phyloP scores from a whole-genome alignment of 164 flowering plant genomes.

The Annona cherimola region DNA sequence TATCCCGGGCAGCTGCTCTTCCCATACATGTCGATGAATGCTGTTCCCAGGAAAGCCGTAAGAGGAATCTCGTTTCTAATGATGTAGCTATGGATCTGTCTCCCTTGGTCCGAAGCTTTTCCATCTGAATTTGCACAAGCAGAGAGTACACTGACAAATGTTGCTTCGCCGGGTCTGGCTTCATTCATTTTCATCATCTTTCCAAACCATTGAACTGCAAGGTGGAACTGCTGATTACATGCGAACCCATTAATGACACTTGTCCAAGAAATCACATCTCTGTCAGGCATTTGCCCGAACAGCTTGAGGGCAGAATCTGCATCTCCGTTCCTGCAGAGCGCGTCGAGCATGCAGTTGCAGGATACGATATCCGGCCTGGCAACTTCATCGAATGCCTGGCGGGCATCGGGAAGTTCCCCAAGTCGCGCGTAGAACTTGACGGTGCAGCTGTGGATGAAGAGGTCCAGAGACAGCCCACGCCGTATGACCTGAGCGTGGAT shows the following conservation, averaged over 20 bases:
- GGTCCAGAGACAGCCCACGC: conserved; percentile 47
- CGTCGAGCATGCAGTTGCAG: conserved; percentile 63
- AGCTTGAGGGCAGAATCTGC: conserved; percentile 46
- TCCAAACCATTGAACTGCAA: conserved; percentile 44
- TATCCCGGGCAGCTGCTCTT: conserved; percentile 42
- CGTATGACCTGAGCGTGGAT: conserved; percentile 46
- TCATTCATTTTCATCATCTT: conserved; percentile 41
- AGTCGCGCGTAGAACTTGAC: conserved; percentile 38
- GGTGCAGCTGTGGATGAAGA: conserved; percentile 46
- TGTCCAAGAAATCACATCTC: conserved; percentile 80
- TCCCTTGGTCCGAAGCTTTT: conserved; percentile 44
- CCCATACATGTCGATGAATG: conserved; percentile 63
- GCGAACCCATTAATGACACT: conserved; percentile 60
- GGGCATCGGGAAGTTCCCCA: conserved; percentile 35
- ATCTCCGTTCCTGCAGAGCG: conserved; percentile 47
- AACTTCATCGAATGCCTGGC: conserved; percentile 58
- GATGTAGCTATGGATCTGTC: conserved; percentile 59
- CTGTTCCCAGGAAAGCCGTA: conserved; percentile 47
- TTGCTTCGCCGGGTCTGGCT: conserved; percentile 65
- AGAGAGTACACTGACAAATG: conserved; percentile 62
- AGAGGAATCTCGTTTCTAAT: conserved; percentile 33
- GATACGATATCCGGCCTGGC: conserved; percentile 49
- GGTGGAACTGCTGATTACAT: conserved; percentile 31
- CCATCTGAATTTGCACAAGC: conserved; percentile 45
- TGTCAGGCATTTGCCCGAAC: conserved; percentile 43